Percentiles rank a stretch among this genome's conserved stretches.
These are phyloP conservation scores for Mrakia frigida DNA, from an alignment of 768 basidiomycete species.

Conservation along the genomic window DNA sequence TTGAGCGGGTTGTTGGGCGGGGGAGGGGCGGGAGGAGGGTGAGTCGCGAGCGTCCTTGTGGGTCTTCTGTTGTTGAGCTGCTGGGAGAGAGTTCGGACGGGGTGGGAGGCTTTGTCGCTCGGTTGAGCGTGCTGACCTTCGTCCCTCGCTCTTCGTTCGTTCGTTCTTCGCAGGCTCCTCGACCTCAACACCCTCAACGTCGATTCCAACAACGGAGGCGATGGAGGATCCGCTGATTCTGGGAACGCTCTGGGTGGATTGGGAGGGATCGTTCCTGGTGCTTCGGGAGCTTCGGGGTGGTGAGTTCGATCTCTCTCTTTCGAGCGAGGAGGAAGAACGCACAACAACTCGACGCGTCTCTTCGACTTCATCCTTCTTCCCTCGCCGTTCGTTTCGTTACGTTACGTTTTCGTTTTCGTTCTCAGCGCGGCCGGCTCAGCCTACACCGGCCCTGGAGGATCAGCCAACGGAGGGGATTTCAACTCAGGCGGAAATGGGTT, in stretches of 20 bases:
- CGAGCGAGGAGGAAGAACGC: no score
- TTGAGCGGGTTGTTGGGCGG: not conserved
- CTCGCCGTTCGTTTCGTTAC: no score
- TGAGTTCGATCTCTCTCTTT: no score
- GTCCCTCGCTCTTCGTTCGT: not conserved
- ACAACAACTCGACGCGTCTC: no score
- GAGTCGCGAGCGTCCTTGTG: not conserved
- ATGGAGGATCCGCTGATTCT: slow-evolving; percentile 37
- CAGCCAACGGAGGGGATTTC: slow-evolving; percentile 33
- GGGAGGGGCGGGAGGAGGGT: slow-evolving; percentile 9
- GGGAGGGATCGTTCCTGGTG: slow-evolving; percentile 23
- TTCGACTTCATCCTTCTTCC: no score
- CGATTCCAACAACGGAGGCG: slow-evolving; percentile 38
- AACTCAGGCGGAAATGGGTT: slow-evolving; percentile 15
- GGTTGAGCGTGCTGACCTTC: not conserved
- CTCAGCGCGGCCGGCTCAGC: slow-evolving; percentile 7
- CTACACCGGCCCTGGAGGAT: slow-evolving; percentile 16
- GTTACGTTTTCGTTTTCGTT: no score
- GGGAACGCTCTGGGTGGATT: slow-evolving; percentile 38
- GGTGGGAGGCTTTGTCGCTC: no score
- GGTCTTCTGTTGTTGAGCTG: not conserved
- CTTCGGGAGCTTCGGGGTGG: slow-evolving; percentile 29
- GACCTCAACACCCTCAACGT: slow-evolving; percentile 40
- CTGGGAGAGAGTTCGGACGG: no score
- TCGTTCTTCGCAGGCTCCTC: slow-evolving; percentile 33